phyloP scores from a whole-genome alignment of 2,329 filamentous ascomycete species.

The Neonectria punicea region DNA sequence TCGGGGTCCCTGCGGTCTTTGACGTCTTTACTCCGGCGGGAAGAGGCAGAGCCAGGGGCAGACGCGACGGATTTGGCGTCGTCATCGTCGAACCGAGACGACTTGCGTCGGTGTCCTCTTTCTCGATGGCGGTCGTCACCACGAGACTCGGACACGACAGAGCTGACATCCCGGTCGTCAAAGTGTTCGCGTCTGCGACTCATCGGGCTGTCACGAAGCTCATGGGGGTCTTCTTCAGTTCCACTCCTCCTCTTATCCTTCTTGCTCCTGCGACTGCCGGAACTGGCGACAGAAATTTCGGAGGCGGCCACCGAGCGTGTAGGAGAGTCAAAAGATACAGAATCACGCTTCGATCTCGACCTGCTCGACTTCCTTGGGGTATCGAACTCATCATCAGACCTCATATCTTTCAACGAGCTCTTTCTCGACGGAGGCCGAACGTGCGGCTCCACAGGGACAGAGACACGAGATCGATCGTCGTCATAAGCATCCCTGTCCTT shows the following conservation, averaged over 20 bases:
- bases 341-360: conserved; percentile 49
- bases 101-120: conserved; percentile 45
- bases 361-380: conserved; percentile 46
- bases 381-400: conserved; percentile 43
- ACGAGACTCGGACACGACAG: conserved; percentile 59
- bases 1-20: conserved; percentile 46
- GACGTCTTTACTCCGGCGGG: conserved; percentile 47
- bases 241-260: conserved; percentile 52
- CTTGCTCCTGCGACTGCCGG: conserved; percentile 54
- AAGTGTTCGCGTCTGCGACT: conserved; percentile 53
- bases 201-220: conserved; percentile 50
- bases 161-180: conserved; percentile 60
- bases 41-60: conserved; percentile 46
- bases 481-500: conserved; percentile 32
- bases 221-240: conserved; percentile 49
- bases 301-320: conserved; percentile 49
- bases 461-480: conserved; percentile 26
- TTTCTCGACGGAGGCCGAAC: conserved; percentile 16
- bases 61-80: conserved; percentile 59
- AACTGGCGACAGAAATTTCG: conserved; percentile 50
- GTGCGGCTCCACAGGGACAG: conserved; percentile 20
- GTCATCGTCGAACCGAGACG: conserved; percentile 56
- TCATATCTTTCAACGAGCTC: conserved; percentile 28
- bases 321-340: conserved; percentile 42
- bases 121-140: conserved; percentile 48